Evolutionary conservation across 2,329 filamentous ascomycete genomes (phyloP), one percentile per base, ranked within the genome.

Genomic region (Intubia oerlemansii): DNA sequence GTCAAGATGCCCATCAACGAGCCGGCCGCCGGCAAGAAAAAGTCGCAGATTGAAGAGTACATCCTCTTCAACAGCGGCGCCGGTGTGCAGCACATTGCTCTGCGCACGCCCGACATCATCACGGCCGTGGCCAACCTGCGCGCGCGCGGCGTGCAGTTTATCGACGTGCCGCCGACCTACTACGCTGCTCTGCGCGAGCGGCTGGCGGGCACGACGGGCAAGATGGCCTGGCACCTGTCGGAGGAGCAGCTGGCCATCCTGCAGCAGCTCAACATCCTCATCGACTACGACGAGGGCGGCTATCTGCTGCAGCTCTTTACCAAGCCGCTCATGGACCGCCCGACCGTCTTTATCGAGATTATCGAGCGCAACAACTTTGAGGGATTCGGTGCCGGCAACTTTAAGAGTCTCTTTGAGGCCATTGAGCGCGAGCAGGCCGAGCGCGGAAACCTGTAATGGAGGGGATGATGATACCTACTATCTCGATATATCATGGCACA

Each of bases 1-100:
- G 81, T 93, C 52, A 93, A 93, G 57, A 93, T 93, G 82, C 85
- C 85, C 43, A 91, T 95, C 64, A 93, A 93, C 58, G 84, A 93
- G 55, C 85, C 85, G 2, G 85, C 85, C 1, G 58, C 66, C 2
- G 85, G 84, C 34, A 88, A 88, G 57, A 85, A 80, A 53, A 79
- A 81, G 51, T 80, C 72, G 9, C 85, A 95, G 54, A 93, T 95
- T 41, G 84, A 93, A 50, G 85, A 93, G 55, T 84, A 75, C 46
- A 71, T 93, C 39, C 62, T 79, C 47, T 93, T 88, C 59, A 91
- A 92, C 57, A 68, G 74, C 28, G 85, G 85, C 1, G 59, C 84
- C 0, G 85, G 85, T 26, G 81, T 93, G 1, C 85, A 93, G 56
- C 85, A 93, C 54, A 88, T 93, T 39, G 85, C 84, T 10, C 66